phyloP scores from a whole-genome alignment of 495 filamentous ascomycete genomes.

The Acidiella bohemica region DNA sequence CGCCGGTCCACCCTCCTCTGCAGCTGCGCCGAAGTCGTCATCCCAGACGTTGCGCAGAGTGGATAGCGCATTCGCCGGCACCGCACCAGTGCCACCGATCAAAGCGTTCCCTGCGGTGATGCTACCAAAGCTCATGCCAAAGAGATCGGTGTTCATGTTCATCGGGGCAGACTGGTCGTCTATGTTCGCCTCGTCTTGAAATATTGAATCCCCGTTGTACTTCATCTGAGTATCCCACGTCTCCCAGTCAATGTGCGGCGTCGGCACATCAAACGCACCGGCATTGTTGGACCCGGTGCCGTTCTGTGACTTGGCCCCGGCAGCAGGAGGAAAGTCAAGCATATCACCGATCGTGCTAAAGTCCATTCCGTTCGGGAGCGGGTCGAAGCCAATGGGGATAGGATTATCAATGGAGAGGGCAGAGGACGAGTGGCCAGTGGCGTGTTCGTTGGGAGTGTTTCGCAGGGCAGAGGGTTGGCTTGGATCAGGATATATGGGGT shows the following conservation, averaged over 20 bases:
- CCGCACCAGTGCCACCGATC: background rate
- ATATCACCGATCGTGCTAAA: slow-evolving; percentile 16
- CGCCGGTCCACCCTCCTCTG: background rate
- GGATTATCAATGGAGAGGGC: background rate
- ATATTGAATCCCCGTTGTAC: no score
- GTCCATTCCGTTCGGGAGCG: background rate
- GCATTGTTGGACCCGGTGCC: background rate
- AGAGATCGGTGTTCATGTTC: background rate
- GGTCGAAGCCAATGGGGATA: background rate
- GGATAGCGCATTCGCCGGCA: background rate
- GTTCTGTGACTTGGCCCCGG: no score
- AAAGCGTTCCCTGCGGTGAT: background rate
- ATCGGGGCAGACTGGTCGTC: background rate
- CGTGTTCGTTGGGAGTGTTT: no score
- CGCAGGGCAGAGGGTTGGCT: no score
- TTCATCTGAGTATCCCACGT: slow-evolving; percentile 16
- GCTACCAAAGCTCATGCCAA: background rate
- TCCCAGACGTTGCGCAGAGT: background rate
- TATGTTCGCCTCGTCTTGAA: no score
- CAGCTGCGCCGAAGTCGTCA: background rate
- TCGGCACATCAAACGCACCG: no score
- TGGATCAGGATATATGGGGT: no score
- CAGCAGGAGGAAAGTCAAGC: slow-evolving; percentile 5
- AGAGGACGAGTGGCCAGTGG: no score
- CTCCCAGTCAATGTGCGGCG: slow-evolving; percentile 19